phyloP scores from a whole-genome alignment of 768 basidiomycete species.

The Dictyophora rubrovolvata region DNA sequence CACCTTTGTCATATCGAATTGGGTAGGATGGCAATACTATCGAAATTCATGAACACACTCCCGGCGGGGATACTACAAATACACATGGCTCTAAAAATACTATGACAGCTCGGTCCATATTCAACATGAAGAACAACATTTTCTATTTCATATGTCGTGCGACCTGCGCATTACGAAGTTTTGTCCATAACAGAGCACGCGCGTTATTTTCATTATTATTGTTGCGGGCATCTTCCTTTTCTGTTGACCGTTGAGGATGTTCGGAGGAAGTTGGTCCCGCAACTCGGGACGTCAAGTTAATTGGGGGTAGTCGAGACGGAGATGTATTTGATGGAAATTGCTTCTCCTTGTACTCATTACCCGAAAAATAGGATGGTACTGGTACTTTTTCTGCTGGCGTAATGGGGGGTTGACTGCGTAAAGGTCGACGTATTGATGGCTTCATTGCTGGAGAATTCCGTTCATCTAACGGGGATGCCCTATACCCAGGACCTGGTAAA shows the following conservation, averaged over 20 bases:
- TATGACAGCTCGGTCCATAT: background rate
- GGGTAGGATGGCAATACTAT: constrained; percentile 98
- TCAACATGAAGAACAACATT: background rate
- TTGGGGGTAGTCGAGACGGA: background rate
- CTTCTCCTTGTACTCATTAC: background rate
- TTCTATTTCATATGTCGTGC: background rate
- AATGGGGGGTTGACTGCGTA: background rate
- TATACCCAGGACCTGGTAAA: constrained; percentile 32
- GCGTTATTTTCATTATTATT: background rate
- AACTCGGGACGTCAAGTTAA: background rate
- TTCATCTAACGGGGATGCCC: background rate
- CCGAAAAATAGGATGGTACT: background rate
- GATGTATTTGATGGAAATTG: background rate
- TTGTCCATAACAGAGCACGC: constrained; percentile 2
- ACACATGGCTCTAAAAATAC: background rate
- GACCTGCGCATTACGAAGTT: constrained; percentile 2
- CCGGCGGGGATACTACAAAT: background rate
- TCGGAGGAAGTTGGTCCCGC: background rate
- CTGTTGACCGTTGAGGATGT: background rate
- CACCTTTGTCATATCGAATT: constrained; percentile 94
- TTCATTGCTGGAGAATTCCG: background rate
- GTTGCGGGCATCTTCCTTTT: background rate
- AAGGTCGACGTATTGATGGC: constrained; percentile 5
- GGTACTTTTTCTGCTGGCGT: background rate
- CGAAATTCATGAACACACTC: constrained; percentile 57